These are phyloP conservation scores for Plantago major DNA, from an alignment of 257 asterid genomes.

Conservation along the genomic window DNA sequence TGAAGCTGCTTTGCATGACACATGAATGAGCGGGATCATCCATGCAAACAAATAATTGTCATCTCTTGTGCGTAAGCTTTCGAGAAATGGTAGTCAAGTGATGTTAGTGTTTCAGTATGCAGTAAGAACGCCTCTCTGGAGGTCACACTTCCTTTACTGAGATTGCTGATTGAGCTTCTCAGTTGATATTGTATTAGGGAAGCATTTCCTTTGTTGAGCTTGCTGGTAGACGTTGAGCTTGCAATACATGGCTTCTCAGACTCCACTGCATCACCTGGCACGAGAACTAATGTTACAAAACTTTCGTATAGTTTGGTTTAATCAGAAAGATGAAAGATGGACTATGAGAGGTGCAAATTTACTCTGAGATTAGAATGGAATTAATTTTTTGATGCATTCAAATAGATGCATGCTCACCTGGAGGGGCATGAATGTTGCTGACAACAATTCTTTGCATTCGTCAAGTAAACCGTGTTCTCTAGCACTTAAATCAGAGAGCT, in stretches of 20 bases:
- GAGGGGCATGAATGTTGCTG: slow-evolving; percentile 43
- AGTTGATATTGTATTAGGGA: slow-evolving; percentile 34
- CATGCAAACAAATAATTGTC: too few relatives aligned
- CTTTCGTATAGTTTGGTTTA: not conserved
- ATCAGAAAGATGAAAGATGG: not conserved
- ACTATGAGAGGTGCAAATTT: too few relatives aligned
- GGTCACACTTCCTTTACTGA: not conserved
- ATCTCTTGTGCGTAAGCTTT: too few relatives aligned
- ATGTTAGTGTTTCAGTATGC: too few relatives aligned
- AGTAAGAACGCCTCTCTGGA: too few relatives aligned
- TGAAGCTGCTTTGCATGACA: too few relatives aligned
- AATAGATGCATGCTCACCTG: slow-evolving; percentile 40
- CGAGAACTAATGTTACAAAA: not conserved
- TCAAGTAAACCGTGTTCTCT: slow-evolving; percentile 46
- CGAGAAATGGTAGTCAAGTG: too few relatives aligned
- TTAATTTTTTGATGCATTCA: too few relatives aligned
- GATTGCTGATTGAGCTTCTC: not conserved
- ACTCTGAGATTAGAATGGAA: too few relatives aligned
- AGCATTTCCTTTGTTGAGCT: slow-evolving; percentile 23
- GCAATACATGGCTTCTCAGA: slow-evolving; percentile 55
- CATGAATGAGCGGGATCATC: too few relatives aligned
- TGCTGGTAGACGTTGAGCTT: slow-evolving; percentile 28
- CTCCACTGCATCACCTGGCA: slow-evolving; percentile 59
- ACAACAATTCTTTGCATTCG: slow-evolving; percentile 54
- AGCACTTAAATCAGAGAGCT: slow-evolving; percentile 47